Evolutionary conservation across 2,329 filamentous ascomycete species (phyloP).

Genomic region (Alternaria sp.): DNA sequence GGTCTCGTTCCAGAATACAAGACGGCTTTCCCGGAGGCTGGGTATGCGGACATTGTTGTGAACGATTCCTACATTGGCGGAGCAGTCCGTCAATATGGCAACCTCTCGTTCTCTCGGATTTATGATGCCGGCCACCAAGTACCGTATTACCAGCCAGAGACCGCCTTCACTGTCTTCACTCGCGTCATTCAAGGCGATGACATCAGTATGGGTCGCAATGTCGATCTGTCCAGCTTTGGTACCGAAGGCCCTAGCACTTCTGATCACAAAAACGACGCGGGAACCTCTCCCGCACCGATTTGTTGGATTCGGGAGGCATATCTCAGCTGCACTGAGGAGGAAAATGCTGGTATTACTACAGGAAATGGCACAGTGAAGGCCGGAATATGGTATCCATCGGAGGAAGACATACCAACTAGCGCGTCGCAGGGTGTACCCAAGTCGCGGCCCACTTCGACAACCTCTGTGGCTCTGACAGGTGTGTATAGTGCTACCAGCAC

Average conservation of each 20-base stretch:
- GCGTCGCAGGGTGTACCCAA: not conserved
- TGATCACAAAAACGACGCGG: conserved; percentile 63
- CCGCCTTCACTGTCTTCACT: conserved; percentile 61
- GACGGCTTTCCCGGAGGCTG: conserved; percentile 67
- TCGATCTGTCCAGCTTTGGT: conserved; percentile 62
- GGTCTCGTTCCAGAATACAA: conserved; percentile 54
- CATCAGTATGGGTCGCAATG: conserved; percentile 58
- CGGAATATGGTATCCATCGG: conserved; percentile 30
- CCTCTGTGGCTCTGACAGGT: conserved; percentile 4
- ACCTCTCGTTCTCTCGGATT: conserved; percentile 62
- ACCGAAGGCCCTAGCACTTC: conserved; percentile 67
- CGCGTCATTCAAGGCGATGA: conserved; percentile 60
- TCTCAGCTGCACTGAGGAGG: conserved; percentile 62
- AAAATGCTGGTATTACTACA: conserved; percentile 57
- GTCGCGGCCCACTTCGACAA: not conserved
- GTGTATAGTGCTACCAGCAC: conserved; percentile 16
- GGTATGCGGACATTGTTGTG: conserved; percentile 75
- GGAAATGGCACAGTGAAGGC: conserved; percentile 52
- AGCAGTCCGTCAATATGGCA: conserved; percentile 76
- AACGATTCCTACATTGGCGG: conserved; percentile 74
- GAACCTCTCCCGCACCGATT: conserved; percentile 59
- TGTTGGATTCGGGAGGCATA: conserved; percentile 66
- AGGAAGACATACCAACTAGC: conserved; percentile 10
- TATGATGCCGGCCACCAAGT: conserved; percentile 63
- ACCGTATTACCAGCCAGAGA: conserved; percentile 54